Base-by-base conservation (phyloP, 1,284 basidiomycete species). In the Leccinum griseonigrum region DNA sequence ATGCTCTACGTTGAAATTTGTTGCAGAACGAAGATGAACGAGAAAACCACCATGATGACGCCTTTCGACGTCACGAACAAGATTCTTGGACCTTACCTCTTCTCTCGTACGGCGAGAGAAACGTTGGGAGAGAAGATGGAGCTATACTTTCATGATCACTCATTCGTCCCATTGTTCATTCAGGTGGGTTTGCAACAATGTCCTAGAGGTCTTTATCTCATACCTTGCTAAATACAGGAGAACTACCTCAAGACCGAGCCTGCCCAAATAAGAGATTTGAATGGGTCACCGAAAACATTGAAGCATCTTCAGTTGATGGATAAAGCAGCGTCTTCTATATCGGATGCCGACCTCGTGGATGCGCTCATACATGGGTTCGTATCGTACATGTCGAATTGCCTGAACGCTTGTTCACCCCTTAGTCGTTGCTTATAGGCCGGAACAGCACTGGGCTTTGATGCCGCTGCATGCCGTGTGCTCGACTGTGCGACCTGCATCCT, bases 381-480 rank as follows among this genome's bases (percentile, higher is more conserved):
- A 18, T 70, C n/a, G 14, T 56, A 57, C 56, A 50, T 31, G 16
- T 22, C 56, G n/a, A 29, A n/a, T 6, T 9, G 6, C 7, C 1
- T 54, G 9, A 40, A 46, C 26, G 22, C 14, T 51, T 63, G 54
- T 56, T 63, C n/a, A 10, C 14, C 11, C 11, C n/a, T 48, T 3
- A 1, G 29, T 32, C 40, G 54, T 52, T 40, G 0, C 11, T 52
- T 64, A 11, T 66, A 95, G 94, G 5, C 84, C 91, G 1, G 94
- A 98, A 75, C 96, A 98, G 73, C 95, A 98, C 69, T 99, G 97
- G 97, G 85, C 88, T 4, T 78, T 99, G 58, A 94, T 99, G 87
- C 97, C 97, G 0, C 75, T 95, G 0, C 97, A 99, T 72, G 95
- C 95, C 0, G 86, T 98, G 9, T 88, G 89, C 57, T 98, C 96